Percentiles rank a stretch among this genome's conserved stretches.
Evolutionary conservation across 2,329 filamentous ascomycete genomes (phyloP).

Genomic region (Thielaviopsis ethacetica): DNA sequence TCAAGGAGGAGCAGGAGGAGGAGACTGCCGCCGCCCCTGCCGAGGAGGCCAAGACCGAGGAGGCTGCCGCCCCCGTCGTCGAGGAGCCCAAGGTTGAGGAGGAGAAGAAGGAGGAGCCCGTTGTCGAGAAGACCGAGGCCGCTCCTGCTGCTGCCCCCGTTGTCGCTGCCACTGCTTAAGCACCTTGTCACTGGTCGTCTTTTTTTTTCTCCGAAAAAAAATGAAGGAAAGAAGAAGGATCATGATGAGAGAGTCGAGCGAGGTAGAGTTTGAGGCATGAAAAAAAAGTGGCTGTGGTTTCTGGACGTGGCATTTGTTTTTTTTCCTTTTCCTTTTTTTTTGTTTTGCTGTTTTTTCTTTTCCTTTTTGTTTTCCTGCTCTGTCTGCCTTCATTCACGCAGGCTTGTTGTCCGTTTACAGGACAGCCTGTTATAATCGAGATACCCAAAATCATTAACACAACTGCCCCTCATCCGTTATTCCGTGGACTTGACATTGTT

Average conservation of each 20-base stretch:
- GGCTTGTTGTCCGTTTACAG: neutral
- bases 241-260: neutral
- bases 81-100: slow-evolving; percentile 19
- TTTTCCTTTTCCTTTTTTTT: slow-evolving; percentile 5
- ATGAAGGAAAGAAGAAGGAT: neutral
- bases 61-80: slow-evolving; percentile 27
- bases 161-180: slow-evolving; percentile 22
- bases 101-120: slow-evolving; percentile 20
- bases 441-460: neutral
- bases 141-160: slow-evolving; percentile 31
- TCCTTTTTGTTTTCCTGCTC: neutral
- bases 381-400: neutral
- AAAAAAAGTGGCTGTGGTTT: neutral
- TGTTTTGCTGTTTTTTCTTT: slow-evolving; percentile 3
- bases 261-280: neutral
- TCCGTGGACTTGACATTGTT: neutral
- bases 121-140: slow-evolving; percentile 24
- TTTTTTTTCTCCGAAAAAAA: neutral
- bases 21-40: slow-evolving; percentile 11
- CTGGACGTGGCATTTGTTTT: slow-evolving; percentile 14
- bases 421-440: neutral
- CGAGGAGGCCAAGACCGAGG: slow-evolving; percentile 17
- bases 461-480: neutral
- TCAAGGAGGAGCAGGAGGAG: slow-evolving; percentile 15
- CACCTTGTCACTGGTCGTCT: slow-evolving; percentile 3